Evolutionary conservation across 2,329 filamentous ascomycete species (phyloP).

Genomic region (Trichoderma sp.): DNA sequence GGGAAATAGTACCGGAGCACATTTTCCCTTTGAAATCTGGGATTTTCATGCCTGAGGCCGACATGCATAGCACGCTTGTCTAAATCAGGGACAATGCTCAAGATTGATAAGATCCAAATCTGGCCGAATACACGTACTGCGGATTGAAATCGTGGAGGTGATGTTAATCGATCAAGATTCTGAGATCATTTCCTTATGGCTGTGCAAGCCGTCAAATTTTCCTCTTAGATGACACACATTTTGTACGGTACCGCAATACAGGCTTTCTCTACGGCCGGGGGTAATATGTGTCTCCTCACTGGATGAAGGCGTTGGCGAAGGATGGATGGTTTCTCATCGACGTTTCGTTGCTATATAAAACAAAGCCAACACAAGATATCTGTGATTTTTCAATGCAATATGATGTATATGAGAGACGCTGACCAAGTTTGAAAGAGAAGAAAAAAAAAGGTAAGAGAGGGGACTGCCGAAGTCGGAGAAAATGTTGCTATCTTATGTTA

Average conservation of each 20-base stretch:
- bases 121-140: not conserved
- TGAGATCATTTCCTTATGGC: not conserved
- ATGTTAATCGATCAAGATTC: not conserved
- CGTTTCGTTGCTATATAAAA: not conserved
- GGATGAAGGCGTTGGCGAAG: not conserved
- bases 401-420: not conserved
- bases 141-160: not conserved
- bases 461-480: not conserved
- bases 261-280: not conserved
- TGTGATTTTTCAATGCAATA: not conserved
- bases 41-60: not conserved
- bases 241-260: not conserved
- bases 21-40: not conserved
- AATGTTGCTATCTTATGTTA: not conserved
- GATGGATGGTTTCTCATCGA: not conserved
- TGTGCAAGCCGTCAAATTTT: not conserved
- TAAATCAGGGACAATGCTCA: not conserved
- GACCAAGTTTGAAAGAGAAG: no score
- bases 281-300: not conserved
- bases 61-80: not conserved
- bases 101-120: conserved; percentile 13
- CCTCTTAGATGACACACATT: not conserved
- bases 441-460: not conserved
- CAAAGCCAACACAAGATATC: not conserved
- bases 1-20: not conserved